Base-by-base conservation (phyloP, 495 filamentous ascomycete species). In the Aspergillus egyptiacus region DNA sequence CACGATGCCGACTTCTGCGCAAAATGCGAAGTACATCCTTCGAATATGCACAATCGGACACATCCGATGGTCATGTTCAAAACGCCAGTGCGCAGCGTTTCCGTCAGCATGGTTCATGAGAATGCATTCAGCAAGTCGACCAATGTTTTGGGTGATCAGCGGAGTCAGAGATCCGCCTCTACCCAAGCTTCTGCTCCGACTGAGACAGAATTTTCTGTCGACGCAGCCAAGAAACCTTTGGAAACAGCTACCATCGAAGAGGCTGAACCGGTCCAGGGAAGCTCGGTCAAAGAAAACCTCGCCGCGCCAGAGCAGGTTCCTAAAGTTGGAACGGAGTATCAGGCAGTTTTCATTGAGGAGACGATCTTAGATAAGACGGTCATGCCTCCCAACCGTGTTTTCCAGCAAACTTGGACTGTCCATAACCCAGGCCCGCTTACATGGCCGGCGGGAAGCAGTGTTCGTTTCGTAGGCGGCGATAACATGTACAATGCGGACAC, bases 51-150 rank as follows among this genome's bases (percentile, higher is more conserved):
- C 73, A 97, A 97, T 72, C 80, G 79, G 55, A 96, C 93, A 13
- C 93, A 99, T 60, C 93, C 93, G 5, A 70, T 97, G 59, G 88
- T 99, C 70, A 96, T 96, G 71, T 89, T 99, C 75, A 96, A 89
- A 79, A 93, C 87, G 2, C 85, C 91, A 2, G 87, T 97, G 37
- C 86, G 88, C 52, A 87, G 86, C 55, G 90, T 96, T 22, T 85
- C 79, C 42, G 87, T 99, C 41, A 93, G 82, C 53, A 96, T 91
- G 19, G 71, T 86, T 42, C 83, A 82, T 37, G 86, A 93, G 61
- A 80, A 87, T 51, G 77, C 78, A 42, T 70, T 81, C 58, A 83
- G 81, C 22, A 71, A 78, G 25, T 64, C 59, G 24, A 71, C 83
- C 52, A 71, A 75, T 24, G 60, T 72, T n/a, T 79, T 91, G 75